Conservation (phyloP, 257 asterid species). For the Solanum pinnatisectum region DNA sequence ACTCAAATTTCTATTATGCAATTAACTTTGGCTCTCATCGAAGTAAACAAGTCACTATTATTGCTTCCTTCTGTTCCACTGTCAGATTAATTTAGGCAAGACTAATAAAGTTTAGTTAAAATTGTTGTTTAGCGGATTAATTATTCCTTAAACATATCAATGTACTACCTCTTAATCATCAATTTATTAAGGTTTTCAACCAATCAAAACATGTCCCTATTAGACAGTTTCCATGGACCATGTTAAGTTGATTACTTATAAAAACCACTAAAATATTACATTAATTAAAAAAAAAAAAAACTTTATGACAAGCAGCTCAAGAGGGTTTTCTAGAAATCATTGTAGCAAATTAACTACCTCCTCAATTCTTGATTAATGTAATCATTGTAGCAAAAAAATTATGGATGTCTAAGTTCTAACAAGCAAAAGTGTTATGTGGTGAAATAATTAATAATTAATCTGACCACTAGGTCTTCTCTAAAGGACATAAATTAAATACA, state of each 20-base stretch:
- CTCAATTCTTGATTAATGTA: neutral
- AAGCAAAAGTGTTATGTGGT: neutral
- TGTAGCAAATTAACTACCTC: neutral
- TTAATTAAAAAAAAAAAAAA: neutral
- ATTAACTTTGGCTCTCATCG: neutral
- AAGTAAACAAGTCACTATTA: neutral
- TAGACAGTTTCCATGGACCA: neutral
- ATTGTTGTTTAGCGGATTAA: neutral
- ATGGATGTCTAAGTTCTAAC: neutral
- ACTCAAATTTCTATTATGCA: neutral
- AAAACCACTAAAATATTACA: neutral
- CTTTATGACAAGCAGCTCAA: neutral
- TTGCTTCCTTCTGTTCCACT: neutral
- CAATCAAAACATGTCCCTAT: neutral
- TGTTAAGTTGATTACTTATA: neutral
- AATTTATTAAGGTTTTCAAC: neutral
- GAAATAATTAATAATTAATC: neutral
- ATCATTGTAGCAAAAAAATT: neutral
- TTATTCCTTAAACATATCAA: neutral
- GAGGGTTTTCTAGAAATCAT: neutral
- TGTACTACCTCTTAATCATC: neutral
- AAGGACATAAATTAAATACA: neutral
- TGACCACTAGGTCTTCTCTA: neutral
- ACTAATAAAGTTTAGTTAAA: neutral
- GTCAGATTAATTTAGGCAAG: neutral